Evolutionary conservation across 441 rosid species (phyloP), one percentile per base, ranked within the genome.

Genomic region (Metrosideros polymorpha): DNA sequence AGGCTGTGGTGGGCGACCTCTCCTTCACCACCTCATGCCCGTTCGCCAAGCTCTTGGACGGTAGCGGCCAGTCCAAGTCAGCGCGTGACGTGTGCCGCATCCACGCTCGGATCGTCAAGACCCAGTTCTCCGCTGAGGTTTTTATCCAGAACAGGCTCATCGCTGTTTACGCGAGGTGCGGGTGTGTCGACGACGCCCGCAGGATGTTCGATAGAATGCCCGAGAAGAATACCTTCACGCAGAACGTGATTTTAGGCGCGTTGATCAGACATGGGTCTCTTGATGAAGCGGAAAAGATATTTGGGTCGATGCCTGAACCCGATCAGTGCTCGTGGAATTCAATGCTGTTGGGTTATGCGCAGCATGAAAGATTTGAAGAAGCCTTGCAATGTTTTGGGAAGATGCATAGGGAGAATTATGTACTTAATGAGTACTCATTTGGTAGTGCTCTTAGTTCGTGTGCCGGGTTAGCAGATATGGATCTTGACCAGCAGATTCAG

Each of bases 251-350:
- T 77, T 55, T 93, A 42, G 87, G 93, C 13, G 94, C 89, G 76
- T 87, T 92, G 29, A 83, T 91, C 85, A 95, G 92, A 86, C 89
- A 66, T 30, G 94, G 94, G 7, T 89, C 89, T 71, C 29, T 96
- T 24, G 88, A 93, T 86, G 95, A 95, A 87, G 98, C 94, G 42
- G 90, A 83, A 6, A 50, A 43, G 82, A 6, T 91, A 18, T 96
- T 96, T 14, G 19, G 54, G 54, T 92, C 90, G 7, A 93, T 95
- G 93, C 93, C 91, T 5, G 89, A 92, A 77, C 94, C 89, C 0
- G 98, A 96, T 56, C 95, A 93, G 89, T 95, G 97, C 92, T 91
- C 98, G 2, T 93, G 98, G 98, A 96, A 93, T 84, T 91, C 94
- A 2, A 92, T 96, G 91, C 89, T 96, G 22, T 91, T 97, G 0